These are phyloP conservation scores for Clarkia xantiana DNA, from an alignment of 345 rosid genomes.

Conservation along the genomic window DNA sequence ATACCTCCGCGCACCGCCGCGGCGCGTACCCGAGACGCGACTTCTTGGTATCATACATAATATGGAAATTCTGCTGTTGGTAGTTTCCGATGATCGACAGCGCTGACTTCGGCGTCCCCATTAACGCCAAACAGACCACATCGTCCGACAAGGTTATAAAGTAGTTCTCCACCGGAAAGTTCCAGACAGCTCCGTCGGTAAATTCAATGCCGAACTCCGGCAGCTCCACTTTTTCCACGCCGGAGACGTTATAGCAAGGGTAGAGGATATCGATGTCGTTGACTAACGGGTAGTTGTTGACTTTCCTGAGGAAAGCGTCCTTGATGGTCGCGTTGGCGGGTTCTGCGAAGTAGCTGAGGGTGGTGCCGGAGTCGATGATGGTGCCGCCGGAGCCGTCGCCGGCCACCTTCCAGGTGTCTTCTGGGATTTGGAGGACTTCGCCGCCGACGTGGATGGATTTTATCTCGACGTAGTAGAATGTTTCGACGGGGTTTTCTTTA, in stretches of 20 bases:
- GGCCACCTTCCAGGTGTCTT: slow-evolving; percentile 55
- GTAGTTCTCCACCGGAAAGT: slow-evolving; percentile 77
- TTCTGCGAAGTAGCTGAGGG: slow-evolving; percentile 68
- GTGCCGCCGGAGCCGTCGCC: slow-evolving; percentile 67
- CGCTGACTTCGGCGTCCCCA: slow-evolving; percentile 64
- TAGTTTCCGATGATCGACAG: slow-evolving; percentile 85
- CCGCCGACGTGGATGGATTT: slow-evolving; percentile 58
- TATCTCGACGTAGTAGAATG: slow-evolving; percentile 75
- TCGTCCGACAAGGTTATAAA: slow-evolving; percentile 50
- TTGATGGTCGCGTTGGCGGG: slow-evolving; percentile 55
- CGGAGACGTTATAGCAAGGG: slow-evolving; percentile 85
- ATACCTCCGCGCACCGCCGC: slow-evolving; percentile 59
- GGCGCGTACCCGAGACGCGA: slow-evolving; percentile 86
- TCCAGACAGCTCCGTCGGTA: slow-evolving; percentile 72
- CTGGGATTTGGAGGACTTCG: slow-evolving; percentile 45
- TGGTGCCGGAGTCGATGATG: slow-evolving; percentile 85
- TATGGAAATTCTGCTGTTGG: slow-evolving; percentile 92
- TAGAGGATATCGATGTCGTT: slow-evolving; percentile 43
- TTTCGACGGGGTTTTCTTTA: slow-evolving; percentile 50
- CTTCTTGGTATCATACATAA: slow-evolving; percentile 69
- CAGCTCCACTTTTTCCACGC: slow-evolving; percentile 35
- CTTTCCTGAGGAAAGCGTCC: slow-evolving; percentile 47
- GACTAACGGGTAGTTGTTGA: slow-evolving; percentile 38
- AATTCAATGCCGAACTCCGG: slow-evolving; percentile 65
- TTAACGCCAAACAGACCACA: slow-evolving; percentile 65